Evolutionary conservation across 2,329 filamentous ascomycete species (phyloP).

Genomic region (Ilyonectria sp.): DNA sequence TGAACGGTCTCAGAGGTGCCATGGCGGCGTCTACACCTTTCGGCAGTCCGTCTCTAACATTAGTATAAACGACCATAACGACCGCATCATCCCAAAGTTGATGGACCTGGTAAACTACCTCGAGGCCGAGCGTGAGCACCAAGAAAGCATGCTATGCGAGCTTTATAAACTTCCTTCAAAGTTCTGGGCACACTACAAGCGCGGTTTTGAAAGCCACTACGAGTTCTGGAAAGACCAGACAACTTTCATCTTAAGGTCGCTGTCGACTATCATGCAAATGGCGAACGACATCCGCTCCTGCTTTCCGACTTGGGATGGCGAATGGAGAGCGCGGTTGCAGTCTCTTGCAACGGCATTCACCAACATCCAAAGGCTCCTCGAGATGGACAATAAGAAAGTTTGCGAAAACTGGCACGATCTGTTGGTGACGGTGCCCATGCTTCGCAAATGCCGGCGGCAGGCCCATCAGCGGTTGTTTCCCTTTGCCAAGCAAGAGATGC

Average conservation of each 20-base stretch:
- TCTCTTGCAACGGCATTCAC: slow-evolving; percentile 22
- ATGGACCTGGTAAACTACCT: slow-evolving; percentile 33
- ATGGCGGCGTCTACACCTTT: not conserved
- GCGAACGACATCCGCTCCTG: not conserved
- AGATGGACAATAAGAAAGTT: slow-evolving; percentile 13
- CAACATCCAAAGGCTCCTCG: slow-evolving; percentile 34
- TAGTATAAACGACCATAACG: slow-evolving; percentile 13
- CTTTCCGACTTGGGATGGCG: not conserved
- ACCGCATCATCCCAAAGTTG: slow-evolving; percentile 36
- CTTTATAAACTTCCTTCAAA: slow-evolving; percentile 36
- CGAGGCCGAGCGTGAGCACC: slow-evolving; percentile 35
- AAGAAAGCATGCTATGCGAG: slow-evolving; percentile 44
- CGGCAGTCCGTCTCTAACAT: not conserved
- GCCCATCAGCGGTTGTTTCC: slow-evolving; percentile 38
- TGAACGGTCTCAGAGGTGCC: slow-evolving; percentile 8
- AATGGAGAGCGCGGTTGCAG: slow-evolving; percentile 38
- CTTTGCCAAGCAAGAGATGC: slow-evolving; percentile 43
- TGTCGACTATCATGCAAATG: not conserved
- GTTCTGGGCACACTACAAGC: slow-evolving; percentile 35
- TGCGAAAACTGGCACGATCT: slow-evolving; percentile 41
- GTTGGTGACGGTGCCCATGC: slow-evolving; percentile 42
- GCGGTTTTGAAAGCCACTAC: slow-evolving; percentile 8
- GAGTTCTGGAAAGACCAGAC: slow-evolving; percentile 21
- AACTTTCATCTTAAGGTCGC: slow-evolving; percentile 4
- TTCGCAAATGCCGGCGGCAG: slow-evolving; percentile 42